A percentile compares a stretch with the other conserved stretches of the same genome.
Evolutionary conservation across 352 stramenopile genomes (phyloP).

Genomic region (Thalassiosira mediterranea): DNA sequence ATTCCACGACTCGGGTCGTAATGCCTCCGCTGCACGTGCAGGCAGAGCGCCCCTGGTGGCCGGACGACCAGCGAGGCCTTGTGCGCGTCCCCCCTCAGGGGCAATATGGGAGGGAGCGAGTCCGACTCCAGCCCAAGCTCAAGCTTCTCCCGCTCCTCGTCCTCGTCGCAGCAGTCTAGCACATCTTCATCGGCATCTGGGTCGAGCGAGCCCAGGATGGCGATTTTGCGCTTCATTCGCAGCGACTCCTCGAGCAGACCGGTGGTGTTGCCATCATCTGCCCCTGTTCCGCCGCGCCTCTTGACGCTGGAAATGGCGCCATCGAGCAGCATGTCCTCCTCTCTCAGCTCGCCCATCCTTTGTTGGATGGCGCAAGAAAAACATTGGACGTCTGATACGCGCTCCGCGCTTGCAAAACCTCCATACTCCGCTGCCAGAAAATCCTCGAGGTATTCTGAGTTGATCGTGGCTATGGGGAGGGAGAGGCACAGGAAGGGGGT

Average conservation of each 20-base stretch:
- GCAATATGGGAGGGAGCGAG: not conserved
- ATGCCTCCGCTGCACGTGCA: conserved; percentile 81
- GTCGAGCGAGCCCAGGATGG: conserved; percentile 47
- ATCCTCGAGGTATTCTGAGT: conserved; percentile 61
- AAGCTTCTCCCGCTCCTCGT: too few species aligned
- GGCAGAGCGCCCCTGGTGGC: conserved; percentile 69
- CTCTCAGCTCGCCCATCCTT: conserved; percentile 55
- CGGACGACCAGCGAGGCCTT: conserved; percentile 56
- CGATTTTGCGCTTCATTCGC: conserved; percentile 30
- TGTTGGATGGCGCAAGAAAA: conserved; percentile 65
- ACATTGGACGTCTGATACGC: conserved; percentile 78
- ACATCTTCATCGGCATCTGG: conserved; percentile 61
- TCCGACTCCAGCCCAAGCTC: conserved; percentile 13
- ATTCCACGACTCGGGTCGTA: conserved; percentile 69
- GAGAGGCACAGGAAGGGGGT: conserved; percentile 63
- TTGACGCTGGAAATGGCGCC: conserved; percentile 63
- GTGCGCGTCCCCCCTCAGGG: not conserved
- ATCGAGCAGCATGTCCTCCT: conserved; percentile 63
- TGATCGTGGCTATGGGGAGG: conserved; percentile 47
- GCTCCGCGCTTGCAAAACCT: conserved; percentile 58
- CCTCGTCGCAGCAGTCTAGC: conserved; percentile 16
- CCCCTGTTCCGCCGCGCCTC: conserved; percentile 18
- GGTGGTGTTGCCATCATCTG: not conserved
- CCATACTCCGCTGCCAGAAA: conserved; percentile 52
- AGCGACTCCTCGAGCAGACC: conserved; percentile 32